Base-by-base conservation (phyloP, 148 eudicot genomes). In the Silene latifolia region DNA sequence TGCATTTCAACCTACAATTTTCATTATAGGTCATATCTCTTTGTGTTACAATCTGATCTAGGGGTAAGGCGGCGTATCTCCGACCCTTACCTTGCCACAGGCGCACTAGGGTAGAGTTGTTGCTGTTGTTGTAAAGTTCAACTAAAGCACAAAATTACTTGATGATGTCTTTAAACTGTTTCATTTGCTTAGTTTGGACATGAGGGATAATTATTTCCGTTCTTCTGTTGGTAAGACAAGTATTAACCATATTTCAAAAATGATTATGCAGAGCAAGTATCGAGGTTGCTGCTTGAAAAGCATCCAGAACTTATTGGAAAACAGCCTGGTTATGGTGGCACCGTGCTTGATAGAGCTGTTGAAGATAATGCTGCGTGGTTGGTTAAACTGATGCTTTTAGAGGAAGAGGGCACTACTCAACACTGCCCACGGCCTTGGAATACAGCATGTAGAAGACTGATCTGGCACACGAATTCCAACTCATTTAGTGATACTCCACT, bases 321-420 rank as follows among this genome's bases (percentile, higher is more conserved):
- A 51, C 39, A 48, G 60, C 59, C 72, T 12, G 72, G 72, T 15
- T 25, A 19, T 51, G 60, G 39, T 51, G 59, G 72, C 12, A 69
- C 72, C 13, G 72, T 69, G 60, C 72, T 70, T 51, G 73, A 51
- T 25, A 24, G 20, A 70, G 73, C 61, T 51, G 73, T 70, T 7
- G 42, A 70, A 53, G 42, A 70, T 15, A 17, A 25, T 35, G 73
- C 73, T 17, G 20, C 39, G 3, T 51, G 73, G 73, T 70, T 70
- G 42, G 73, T 70, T 13, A 51, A 70, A 24, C 17, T 70, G 13
- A 51, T 70, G 73, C 73, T 70, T 15, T 51, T 70, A 51, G 60
- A 70, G 13, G 61, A 51, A 5, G 29, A 70, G 39, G 39, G 7
- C 58, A 11, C n/a, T 23, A 69, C 13, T 69, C 35, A 23, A 68